phyloP scores from a whole-genome alignment of 768 basidiomycete species.

The Mycena albidolilacea region DNA sequence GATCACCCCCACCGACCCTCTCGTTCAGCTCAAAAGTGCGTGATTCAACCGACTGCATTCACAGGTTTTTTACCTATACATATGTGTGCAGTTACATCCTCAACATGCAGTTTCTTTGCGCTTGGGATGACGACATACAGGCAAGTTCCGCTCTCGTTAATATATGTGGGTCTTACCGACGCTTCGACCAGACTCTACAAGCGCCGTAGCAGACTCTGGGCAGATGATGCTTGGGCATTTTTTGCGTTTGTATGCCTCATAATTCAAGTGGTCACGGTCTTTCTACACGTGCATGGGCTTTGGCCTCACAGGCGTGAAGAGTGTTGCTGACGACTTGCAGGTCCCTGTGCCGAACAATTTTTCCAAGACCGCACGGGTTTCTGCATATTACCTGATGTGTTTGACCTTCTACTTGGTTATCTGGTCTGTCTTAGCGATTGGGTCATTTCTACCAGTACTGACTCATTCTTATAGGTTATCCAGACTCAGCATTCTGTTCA shows the following conservation, averaged over 20 bases:
- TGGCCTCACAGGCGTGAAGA: not conserved
- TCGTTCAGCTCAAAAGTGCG: no score
- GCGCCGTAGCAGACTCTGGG: slow-evolving; percentile 17
- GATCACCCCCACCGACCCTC: no score
- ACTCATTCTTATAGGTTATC: not conserved
- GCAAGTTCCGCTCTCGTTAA: not conserved
- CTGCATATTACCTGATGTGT: not conserved
- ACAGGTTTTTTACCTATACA: no score
- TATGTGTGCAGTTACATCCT: slow-evolving; percentile 3
- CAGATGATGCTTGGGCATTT: slow-evolving; percentile 16
- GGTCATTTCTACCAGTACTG: not conserved
- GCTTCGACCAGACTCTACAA: slow-evolving; percentile 2
- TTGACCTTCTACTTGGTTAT: not conserved
- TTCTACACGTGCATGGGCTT: slow-evolving; percentile 16
- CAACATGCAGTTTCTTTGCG: slow-evolving; percentile 20
- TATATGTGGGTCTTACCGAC: not conserved
- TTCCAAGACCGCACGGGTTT: not conserved
- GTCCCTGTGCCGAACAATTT: slow-evolving; percentile 28
- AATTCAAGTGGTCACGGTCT: slow-evolving; percentile 12
- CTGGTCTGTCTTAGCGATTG: not conserved
- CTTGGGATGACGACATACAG: slow-evolving; percentile 8
- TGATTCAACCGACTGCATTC: no score
- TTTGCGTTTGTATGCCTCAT: slow-evolving; percentile 19
- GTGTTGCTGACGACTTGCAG: not conserved
- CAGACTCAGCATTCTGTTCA: not conserved